Conservation (phyloP, 2,329 filamentous ascomycete species). For the Talaromyces sp. region DNA sequence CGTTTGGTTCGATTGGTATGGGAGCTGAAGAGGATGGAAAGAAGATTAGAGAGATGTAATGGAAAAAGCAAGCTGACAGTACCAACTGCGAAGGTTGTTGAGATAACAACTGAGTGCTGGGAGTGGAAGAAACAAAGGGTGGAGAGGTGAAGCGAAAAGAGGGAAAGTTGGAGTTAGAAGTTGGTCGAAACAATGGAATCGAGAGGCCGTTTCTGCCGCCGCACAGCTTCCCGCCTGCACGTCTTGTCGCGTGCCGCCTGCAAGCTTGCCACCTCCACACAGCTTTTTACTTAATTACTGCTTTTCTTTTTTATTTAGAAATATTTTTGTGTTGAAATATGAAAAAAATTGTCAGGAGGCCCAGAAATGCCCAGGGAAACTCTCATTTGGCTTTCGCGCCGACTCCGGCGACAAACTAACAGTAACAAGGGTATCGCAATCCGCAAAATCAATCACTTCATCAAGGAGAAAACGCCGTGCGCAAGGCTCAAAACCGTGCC, state of each 20-base stretch:
- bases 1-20: not conserved
- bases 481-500: not conserved
- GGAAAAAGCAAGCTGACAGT: not conserved
- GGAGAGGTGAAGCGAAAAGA: not conserved
- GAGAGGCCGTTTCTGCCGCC: not conserved
- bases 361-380: not conserved
- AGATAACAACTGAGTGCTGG: not conserved
- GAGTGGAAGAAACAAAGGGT: not conserved
- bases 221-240: not conserved
- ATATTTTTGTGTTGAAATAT: not conserved
- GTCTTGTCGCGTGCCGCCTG: not conserved
- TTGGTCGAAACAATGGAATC: conserved; percentile 4
- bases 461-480: not conserved
- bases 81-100: not conserved
- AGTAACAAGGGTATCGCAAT: not conserved
- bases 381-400: not conserved
- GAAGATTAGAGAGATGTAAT: not conserved
- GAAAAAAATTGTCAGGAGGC: not conserved
- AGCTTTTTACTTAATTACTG: not conserved
- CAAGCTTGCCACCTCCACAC: not conserved
- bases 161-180: conserved; percentile 8
- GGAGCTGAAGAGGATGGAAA: not conserved
- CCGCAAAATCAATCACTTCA: not conserved
- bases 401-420: not conserved
- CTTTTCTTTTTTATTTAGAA: not conserved